Evolutionary conservation across 768 basidiomycete species (phyloP).

Genomic region (Termitomyces sp.): DNA sequence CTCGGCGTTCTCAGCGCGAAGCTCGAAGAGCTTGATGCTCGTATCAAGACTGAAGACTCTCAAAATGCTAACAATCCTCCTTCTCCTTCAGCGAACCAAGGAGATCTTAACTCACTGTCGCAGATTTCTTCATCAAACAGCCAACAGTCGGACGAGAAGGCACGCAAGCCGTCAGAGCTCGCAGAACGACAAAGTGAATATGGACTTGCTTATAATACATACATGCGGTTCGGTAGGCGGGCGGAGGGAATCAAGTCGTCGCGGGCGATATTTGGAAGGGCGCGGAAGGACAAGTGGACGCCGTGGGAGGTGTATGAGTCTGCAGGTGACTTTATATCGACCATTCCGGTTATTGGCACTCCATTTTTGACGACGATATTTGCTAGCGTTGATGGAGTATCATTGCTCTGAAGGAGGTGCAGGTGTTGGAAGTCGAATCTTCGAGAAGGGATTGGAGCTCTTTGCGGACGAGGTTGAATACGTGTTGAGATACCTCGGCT

Average conservation of each 20-base stretch:
- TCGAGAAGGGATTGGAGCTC: constrained; percentile 85
- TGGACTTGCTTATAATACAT: constrained; percentile 79
- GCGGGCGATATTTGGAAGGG: constrained; percentile 73
- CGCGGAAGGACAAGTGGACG: constrained; percentile 67
- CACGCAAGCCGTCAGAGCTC: constrained; percentile 47
- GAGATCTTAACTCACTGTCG: constrained; percentile 3
- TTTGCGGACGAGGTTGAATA: constrained; percentile 83
- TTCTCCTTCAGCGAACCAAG: constrained; percentile 4
- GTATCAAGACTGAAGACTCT: constrained; percentile 29
- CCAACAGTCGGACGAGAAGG: constrained; percentile 48
- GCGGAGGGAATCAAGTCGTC: constrained; percentile 83
- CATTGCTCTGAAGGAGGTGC: constrained; percentile 71
- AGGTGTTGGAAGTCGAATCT: constrained; percentile 82
- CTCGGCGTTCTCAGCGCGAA: constrained; percentile 57
- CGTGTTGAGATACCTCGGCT: constrained; percentile 84
- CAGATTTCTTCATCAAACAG: constrained; percentile 15
- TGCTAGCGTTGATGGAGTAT: constrained; percentile 87
- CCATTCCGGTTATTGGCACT: neutral
- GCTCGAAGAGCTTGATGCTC: constrained; percentile 38
- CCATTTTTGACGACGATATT: neutral
- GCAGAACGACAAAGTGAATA: constrained; percentile 61
- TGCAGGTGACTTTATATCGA: constrained; percentile 50
- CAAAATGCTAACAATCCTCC: constrained; percentile 3
- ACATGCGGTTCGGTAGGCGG: constrained; percentile 88
- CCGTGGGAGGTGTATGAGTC: constrained; percentile 95